phyloP scores from a whole-genome alignment of 495 filamentous ascomycete species.

The Bathelium albidoporum region DNA sequence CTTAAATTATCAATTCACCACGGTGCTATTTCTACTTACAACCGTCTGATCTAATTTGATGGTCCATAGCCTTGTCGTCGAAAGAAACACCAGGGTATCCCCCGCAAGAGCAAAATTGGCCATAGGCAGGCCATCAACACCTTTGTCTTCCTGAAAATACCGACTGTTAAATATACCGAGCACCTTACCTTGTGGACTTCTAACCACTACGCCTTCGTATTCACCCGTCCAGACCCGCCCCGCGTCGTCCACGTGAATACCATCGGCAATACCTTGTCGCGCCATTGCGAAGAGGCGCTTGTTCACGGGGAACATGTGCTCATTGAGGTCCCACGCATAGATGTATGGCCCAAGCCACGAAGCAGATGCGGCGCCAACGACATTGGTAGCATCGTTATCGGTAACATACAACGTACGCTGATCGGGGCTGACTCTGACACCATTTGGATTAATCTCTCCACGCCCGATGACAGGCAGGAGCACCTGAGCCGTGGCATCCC shows the following conservation, averaged over 20 bases:
- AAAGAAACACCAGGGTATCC: slow-evolving; percentile 7
- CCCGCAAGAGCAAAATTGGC: slow-evolving; percentile 10
- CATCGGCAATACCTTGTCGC: slow-evolving; percentile 9
- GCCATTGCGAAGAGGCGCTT: slow-evolving; percentile 7
- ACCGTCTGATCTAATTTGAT: slow-evolving; percentile 4
- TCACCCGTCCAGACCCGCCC: slow-evolving; percentile 13
- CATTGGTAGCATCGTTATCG: neutral
- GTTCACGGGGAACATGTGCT: slow-evolving; percentile 8
- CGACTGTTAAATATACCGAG: slow-evolving; percentile 9
- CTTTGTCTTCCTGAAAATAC: slow-evolving; percentile 6
- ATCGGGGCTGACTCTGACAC: slow-evolving; percentile 8
- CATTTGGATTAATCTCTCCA: slow-evolving; percentile 6
- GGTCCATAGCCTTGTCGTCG: slow-evolving; percentile 9
- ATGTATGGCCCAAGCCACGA: slow-evolving; percentile 9
- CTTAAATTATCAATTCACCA: too few species aligned
- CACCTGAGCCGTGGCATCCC: slow-evolving; percentile 2
- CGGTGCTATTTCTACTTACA: neutral
- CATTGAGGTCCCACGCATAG: slow-evolving; percentile 8
- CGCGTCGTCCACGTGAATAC: slow-evolving; percentile 10
- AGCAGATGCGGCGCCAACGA: neutral
- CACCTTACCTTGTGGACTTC: slow-evolving; percentile 9
- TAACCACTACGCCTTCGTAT: slow-evolving; percentile 9
- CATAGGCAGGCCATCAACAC: neutral
- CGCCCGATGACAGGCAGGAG: slow-evolving; percentile 1
- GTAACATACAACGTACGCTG: slow-evolving; percentile 8